These are phyloP conservation scores for Termitomyces heimii DNA, from an alignment of 768 basidiomycete species.

Conservation along the genomic window DNA sequence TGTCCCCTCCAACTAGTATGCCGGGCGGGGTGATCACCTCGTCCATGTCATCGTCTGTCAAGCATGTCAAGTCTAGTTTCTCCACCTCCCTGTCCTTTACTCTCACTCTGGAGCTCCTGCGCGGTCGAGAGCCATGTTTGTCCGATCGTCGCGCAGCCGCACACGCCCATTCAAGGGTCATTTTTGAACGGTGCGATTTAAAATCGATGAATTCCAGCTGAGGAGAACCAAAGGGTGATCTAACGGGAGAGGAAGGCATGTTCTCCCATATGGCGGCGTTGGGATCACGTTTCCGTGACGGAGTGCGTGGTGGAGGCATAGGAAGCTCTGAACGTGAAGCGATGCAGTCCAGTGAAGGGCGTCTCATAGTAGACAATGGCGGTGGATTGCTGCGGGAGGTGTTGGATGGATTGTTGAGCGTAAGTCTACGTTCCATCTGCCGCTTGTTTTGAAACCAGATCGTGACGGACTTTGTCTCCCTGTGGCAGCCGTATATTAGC, in stretches of 20 bases:
- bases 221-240: constrained; percentile 46
- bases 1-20: constrained; percentile 38
- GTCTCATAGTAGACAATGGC: constrained; percentile 20
- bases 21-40: constrained; percentile 63
- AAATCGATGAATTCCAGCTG: constrained; percentile 42
- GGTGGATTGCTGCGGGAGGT: constrained; percentile 18
- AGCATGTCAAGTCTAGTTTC: constrained; percentile 39
- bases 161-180: constrained; percentile 73
- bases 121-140: constrained; percentile 25
- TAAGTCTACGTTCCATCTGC: constrained; percentile 58
- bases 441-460: constrained; percentile 86
- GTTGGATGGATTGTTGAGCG: constrained; percentile 31
- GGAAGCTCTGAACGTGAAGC: constrained; percentile 50
- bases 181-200: constrained; percentile 37
- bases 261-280: constrained; percentile 41
- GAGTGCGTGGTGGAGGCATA: constrained; percentile 33
- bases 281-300: constrained; percentile 29
- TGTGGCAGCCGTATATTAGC: constrained; percentile 17
- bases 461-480: constrained; percentile 67
- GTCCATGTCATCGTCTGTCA: constrained; percentile 58
- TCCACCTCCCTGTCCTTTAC: constrained; percentile 16
- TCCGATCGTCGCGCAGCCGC: constrained; percentile 50
- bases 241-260: constrained; percentile 62
- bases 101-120: constrained; percentile 4
- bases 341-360: constrained; percentile 52